Evolutionary conservation across 169 alveolate genomes (phyloP).

Genomic region (Plasmodium vivax): DNA sequence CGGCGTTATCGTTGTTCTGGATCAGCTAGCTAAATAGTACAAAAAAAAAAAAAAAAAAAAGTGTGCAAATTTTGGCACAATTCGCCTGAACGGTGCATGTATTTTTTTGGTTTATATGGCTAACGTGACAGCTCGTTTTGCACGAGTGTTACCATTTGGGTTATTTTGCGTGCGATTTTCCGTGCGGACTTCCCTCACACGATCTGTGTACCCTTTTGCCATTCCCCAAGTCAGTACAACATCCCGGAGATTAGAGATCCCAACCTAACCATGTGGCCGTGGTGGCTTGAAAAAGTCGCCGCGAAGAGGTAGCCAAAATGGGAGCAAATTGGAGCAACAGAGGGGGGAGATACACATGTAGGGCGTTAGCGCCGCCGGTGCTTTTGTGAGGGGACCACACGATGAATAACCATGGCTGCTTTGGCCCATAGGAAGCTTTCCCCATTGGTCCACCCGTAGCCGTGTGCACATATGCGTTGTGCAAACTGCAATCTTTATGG

Average conservation of each 20-base stretch:
- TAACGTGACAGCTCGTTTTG: not conserved
- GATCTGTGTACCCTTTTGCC: not conserved
- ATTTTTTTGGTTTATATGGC: not conserved
- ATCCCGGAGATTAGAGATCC: conserved; percentile 69
- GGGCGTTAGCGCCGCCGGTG: not conserved
- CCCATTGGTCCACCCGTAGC: not conserved
- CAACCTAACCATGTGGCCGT: conserved; percentile 67
- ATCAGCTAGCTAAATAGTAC: conserved; percentile 72
- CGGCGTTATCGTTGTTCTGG: conserved; percentile 45
- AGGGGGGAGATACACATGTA: not conserved
- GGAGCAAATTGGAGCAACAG: too few relatives aligned
- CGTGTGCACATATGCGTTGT: not conserved
- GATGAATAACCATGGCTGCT: not conserved
- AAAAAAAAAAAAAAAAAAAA: conserved; percentile 24
- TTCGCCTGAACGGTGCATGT: conserved; percentile 28
- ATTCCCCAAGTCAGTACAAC: conserved; percentile 34
- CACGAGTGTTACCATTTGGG: not conserved
- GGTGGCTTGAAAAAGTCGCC: conserved; percentile 72
- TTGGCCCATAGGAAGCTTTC: not conserved
- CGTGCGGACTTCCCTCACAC: not conserved
- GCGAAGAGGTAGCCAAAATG: conserved; percentile 34
- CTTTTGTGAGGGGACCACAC: not conserved
- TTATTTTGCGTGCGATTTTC: too few relatives aligned
- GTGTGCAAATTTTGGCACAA: not conserved
- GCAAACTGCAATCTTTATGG: not conserved